Evolutionary conservation across 441 rosid species (phyloP), one percentile per base, ranked within the genome.

Genomic region (Bocquillonia castaneifolia): DNA sequence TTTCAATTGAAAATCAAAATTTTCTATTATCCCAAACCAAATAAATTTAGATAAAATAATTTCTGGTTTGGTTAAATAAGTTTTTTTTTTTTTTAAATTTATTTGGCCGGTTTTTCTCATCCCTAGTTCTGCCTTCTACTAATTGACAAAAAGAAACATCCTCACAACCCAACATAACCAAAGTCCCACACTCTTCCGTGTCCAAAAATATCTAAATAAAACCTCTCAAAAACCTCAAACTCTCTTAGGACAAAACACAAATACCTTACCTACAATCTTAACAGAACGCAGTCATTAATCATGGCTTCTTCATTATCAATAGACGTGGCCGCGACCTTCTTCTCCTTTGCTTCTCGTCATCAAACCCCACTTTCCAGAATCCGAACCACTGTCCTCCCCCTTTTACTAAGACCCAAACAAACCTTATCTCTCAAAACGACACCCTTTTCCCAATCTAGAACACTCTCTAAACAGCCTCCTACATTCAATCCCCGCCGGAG

Each of bases 281-380:
- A n/a, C 40, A 10, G 32, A 0, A 13, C 40, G 12, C 28, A 10
- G 10, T 23, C 32, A 86, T 88, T 34, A 10, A 8, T 28, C 31
- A 86, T 90, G 92, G 88, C 85, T 68, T 72, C 83, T 68, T 74
- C 83, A 15, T 64, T 84, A 13, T 81, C 92, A 10, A 66, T 79
- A 37, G 97, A 84, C 72, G 14, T 88, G 36, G 84, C 86, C 45
- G 79, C 97, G 0, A 72, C 89, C 1, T 77, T 88, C 77, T 52
- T 83, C 68, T 76, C 79, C 79, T 71, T 81, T 73, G 69, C 84
- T 26, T 20, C 83, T 59, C 85, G 84, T 68, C 54, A 62, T 18
- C 81, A 59, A 15, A 55, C 66, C 50, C 65, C 71, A 2, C 71
- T 81, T 25, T 78, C 69, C 72, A 73, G 76, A 31, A 44, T 79